Percentiles rank a stretch among this genome's conserved stretches.
These are phyloP conservation scores for Plectosphaerella cucumerina DNA, from an alignment of 2,329 filamentous ascomycete species.

Conservation along the genomic window DNA sequence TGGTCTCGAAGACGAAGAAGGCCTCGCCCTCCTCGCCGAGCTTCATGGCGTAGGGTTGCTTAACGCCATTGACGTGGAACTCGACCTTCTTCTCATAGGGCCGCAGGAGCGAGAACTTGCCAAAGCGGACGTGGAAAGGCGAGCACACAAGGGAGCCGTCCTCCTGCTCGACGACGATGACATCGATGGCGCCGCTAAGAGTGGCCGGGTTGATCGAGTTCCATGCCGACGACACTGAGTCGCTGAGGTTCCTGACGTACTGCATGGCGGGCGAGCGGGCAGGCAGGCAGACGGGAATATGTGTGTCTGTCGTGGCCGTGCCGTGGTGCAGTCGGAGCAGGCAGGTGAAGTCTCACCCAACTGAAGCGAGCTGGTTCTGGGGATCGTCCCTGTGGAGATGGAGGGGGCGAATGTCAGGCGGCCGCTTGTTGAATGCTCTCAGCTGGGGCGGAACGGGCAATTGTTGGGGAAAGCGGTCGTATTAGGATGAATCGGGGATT, in stretches of 20 bases:
- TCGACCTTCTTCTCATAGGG: conserved; percentile 99
- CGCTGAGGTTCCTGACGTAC: conserved; percentile 94
- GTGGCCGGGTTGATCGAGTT: conserved; percentile 99
- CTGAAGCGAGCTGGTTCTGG: neutral
- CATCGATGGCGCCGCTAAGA: conserved; percentile 95
- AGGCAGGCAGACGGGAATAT: neutral
- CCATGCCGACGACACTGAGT: conserved; percentile 97
- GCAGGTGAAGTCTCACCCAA: neutral
- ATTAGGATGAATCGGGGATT: neutral
- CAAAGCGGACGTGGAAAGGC: conserved; percentile 97
- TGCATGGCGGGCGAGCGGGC: conserved; percentile 63
- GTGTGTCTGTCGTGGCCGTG: neutral
- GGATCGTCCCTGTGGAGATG: neutral
- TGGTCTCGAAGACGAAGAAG: conserved; percentile 98
- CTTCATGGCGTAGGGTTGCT: conserved; percentile 97
- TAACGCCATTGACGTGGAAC: conserved; percentile 88
- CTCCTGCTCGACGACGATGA: conserved; percentile 95
- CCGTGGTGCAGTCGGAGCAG: neutral
- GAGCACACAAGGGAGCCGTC: conserved; percentile 89
- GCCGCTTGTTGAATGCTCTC: neutral
- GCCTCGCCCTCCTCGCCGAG: conserved; percentile 95
- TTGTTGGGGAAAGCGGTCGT: conserved; percentile 3
- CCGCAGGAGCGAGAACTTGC: conserved; percentile 93
- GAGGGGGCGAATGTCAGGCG: neutral
- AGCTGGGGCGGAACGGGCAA: neutral